Evolutionary conservation across 306 rosid genomes (phyloP).

Genomic region (Begonia loranthoides): DNA sequence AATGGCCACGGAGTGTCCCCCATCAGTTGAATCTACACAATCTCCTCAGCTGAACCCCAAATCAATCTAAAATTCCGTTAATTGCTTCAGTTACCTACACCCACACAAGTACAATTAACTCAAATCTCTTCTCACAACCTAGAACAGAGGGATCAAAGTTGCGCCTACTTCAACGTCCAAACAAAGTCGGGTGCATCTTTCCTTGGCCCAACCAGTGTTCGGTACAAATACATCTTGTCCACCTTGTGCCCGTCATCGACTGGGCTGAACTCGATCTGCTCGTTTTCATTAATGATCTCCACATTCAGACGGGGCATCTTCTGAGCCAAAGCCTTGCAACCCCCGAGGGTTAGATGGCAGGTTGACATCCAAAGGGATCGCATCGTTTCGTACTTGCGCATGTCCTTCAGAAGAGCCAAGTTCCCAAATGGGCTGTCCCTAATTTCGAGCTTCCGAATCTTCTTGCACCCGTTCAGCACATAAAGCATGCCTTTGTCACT

Average conservation of each 20-base stretch:
- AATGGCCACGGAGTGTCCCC: too few species aligned
- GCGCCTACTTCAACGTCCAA: constrained; percentile 36
- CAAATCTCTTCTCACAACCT: too few species aligned
- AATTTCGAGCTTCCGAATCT: constrained; percentile 83
- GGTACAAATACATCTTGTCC: constrained; percentile 81
- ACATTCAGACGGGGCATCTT: constrained; percentile 75
- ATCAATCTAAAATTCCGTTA: too few species aligned
- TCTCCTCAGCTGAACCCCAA: too few species aligned
- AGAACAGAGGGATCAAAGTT: too few species aligned
- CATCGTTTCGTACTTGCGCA: constrained; percentile 98
- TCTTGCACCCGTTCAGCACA: constrained; percentile 88
- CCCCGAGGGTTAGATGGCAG: constrained; percentile 67
- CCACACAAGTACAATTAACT: too few species aligned
- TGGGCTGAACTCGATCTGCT: constrained; percentile 22
- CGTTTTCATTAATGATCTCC: constrained; percentile 68
- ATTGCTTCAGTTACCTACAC: too few species aligned
- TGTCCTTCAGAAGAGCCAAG: constrained; percentile 61
- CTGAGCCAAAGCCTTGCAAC: constrained; percentile 59
- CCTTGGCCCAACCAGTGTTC: constrained; percentile 69
- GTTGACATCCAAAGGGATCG: constrained; percentile 99
- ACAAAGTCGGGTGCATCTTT: constrained; percentile 81
- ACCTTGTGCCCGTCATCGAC: constrained; percentile 41
- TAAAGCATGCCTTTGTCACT: constrained; percentile 83
- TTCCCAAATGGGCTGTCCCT: constrained; percentile 83
- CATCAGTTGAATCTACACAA: too few species aligned